Conservation (phyloP, 345 rosid species). For the Euphorbia tirucalli region DNA sequence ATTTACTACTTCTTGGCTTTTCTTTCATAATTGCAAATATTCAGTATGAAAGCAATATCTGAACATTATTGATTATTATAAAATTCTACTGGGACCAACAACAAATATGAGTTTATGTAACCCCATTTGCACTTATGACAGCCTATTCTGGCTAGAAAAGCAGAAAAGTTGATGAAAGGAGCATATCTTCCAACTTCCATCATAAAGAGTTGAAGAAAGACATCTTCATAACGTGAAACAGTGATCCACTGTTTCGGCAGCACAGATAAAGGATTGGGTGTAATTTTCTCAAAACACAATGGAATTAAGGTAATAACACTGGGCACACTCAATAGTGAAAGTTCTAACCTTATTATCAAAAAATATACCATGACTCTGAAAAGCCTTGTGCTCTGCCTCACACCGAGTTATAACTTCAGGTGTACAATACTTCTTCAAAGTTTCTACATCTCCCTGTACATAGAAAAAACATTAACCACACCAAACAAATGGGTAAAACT, state of each 20-base stretch:
- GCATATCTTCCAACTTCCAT: background rate
- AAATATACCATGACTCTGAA: slow-evolving; percentile 59
- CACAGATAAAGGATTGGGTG: no score
- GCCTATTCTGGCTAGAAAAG: background rate
- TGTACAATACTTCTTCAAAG: slow-evolving; percentile 78
- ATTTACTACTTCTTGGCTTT: background rate
- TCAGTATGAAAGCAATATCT: background rate
- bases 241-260: no score
- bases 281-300: background rate
- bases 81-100: background rate
- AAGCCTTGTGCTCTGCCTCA: slow-evolving; percentile 70
- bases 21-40: background rate
- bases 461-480: slow-evolving; percentile 13
- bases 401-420: slow-evolving; percentile 74
- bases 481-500: background rate
- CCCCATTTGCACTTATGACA: background rate
- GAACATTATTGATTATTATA: background rate
- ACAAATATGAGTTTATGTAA: background rate
- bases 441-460: slow-evolving; percentile 65
- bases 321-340: background rate
- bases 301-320: no score
- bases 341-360: slow-evolving; percentile 73
- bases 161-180: background rate
- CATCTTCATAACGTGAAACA: no score
- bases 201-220: background rate